Evolutionary conservation across 2,329 filamentous ascomycete genomes (phyloP), one percentile per base, ranked within the genome.

Genomic region (Domatiomyces globalis): DNA sequence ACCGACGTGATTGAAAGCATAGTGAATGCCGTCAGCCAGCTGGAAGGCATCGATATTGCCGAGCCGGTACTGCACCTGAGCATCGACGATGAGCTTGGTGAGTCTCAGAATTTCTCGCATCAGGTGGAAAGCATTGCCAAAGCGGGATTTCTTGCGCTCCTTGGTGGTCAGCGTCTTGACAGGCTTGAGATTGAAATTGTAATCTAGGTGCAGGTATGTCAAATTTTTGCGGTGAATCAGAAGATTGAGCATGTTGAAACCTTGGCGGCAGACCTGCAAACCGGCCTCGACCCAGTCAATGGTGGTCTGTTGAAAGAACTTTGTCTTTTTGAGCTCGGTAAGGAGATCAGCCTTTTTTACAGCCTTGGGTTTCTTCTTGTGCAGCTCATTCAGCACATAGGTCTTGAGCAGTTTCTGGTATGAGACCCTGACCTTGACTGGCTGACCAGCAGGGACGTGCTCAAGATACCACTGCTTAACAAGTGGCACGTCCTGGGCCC

Each of bases 231-330:
- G 84, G 66, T 98, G 92, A 60, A 98, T 98, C 60, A 98, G 74
- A 49, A 98, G 75, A 63, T 98, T 98, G 54, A 98, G 75, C 90
- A 98, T 98, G 71, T 98, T 98, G 76, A 95, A 98, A 51, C 92
- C 92, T 67, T 98, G 92, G 48, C 92, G 82, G 67, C 92, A 98
- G 56, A 98, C 92, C 71, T 98, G 94, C 64, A 98, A 77, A 71
- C 94, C 92, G 61, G 94, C 92, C 72, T 98, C 92, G 43, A 98
- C 92, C 92, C 92, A 98, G 67, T 98, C 92, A 57, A 98, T 96
- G 7, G 87, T 95, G 2, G 92, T 98, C 69, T 96, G 92, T 69
- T 98, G 94, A 77, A 98, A 98, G 73, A 98, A 98, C 65, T 98
- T 98, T 46, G 92, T 98, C 60, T 87, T 83, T 69, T 95, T 96